phyloP scores from a whole-genome alignment of 495 filamentous ascomycete genomes.

The Letharia lupina region DNA sequence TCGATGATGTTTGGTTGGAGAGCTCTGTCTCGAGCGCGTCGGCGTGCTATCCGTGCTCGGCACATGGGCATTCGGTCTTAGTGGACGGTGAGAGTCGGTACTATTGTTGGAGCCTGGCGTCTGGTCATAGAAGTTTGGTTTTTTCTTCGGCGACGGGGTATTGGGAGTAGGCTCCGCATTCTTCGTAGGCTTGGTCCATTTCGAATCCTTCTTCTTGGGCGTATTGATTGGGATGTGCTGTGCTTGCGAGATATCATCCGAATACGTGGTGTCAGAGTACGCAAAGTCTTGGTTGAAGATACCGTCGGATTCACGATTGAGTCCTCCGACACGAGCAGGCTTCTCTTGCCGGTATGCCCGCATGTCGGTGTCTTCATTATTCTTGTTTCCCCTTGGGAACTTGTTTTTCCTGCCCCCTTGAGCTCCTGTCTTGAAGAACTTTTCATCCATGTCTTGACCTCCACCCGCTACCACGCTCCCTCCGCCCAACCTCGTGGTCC shows the following conservation, averaged over 20 bases:
- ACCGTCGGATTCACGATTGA: constrained; percentile 71
- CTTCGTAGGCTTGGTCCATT: neutral
- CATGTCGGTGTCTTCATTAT: constrained; percentile 57
- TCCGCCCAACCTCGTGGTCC: constrained; percentile 70
- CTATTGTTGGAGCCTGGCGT: constrained; percentile 43
- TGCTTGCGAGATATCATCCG: constrained; percentile 30
- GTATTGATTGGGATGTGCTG: constrained; percentile 25
- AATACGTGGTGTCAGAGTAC: constrained; percentile 31
- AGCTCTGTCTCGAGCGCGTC: constrained; percentile 28
- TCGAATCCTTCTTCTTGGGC: constrained; percentile 1
- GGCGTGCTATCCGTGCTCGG: constrained; percentile 29
- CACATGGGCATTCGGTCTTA: constrained; percentile 36
- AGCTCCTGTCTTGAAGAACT: constrained; percentile 28
- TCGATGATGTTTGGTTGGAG: constrained; percentile 30
- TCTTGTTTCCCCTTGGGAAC: constrained; percentile 37
- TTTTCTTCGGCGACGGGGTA: constrained; percentile 32
- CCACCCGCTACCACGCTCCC: constrained; percentile 62
- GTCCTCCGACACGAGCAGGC: constrained; percentile 71
- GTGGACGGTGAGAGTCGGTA: constrained; percentile 48
- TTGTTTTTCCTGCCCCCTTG: constrained; percentile 36
- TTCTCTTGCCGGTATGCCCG: constrained; percentile 77
- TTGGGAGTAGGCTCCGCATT: constrained; percentile 2
- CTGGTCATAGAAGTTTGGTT: constrained; percentile 39
- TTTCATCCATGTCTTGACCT: constrained; percentile 50
- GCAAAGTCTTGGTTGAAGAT: constrained; percentile 58